Conservation (phyloP, 2,329 filamentous ascomycete species). For the Pseudogymnoascus sp. region DNA sequence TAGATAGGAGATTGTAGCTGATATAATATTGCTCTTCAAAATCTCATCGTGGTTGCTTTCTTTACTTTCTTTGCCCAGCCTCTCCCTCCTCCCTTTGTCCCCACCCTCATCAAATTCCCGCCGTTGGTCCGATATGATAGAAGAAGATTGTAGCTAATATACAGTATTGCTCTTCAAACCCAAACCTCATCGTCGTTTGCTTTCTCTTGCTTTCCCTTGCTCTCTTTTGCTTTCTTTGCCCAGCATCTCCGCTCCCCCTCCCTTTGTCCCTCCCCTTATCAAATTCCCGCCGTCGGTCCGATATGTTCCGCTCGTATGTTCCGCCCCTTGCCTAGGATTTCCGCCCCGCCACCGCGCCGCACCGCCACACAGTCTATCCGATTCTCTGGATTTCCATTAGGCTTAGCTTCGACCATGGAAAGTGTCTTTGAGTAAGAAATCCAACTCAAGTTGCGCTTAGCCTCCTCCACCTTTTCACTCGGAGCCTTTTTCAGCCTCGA, state of each 20-base stretch:
- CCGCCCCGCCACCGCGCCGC: not conserved
- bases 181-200: not conserved
- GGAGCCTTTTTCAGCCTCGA: slow-evolving; percentile 10
- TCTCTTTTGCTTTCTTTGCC: not conserved
- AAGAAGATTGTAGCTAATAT: not conserved
- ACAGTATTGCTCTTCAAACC: not conserved
- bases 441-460: slow-evolving; percentile 7
- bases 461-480: slow-evolving; percentile 7
- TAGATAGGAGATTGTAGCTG: not conserved
- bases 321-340: not conserved
- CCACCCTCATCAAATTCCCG: too few species aligned
- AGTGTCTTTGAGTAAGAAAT: slow-evolving; percentile 1
- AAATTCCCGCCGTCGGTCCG: not conserved
- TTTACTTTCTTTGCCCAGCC: not conserved
- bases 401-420: slow-evolving; percentile 5
- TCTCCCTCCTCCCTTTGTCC: not conserved
- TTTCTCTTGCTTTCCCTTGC: not conserved
- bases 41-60: not conserved
- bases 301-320: not conserved
- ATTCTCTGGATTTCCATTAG: slow-evolving; percentile 10
- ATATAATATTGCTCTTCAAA: not conserved
- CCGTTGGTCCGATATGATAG: not conserved
- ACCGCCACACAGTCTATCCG: slow-evolving; percentile 8
- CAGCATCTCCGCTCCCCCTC: not conserved
- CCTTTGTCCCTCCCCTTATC: not conserved